A percentile compares a stretch with the other conserved stretches of the same genome.
phyloP scores from a whole-genome alignment of 441 rosid genomes.

The Erodium trifolium region DNA sequence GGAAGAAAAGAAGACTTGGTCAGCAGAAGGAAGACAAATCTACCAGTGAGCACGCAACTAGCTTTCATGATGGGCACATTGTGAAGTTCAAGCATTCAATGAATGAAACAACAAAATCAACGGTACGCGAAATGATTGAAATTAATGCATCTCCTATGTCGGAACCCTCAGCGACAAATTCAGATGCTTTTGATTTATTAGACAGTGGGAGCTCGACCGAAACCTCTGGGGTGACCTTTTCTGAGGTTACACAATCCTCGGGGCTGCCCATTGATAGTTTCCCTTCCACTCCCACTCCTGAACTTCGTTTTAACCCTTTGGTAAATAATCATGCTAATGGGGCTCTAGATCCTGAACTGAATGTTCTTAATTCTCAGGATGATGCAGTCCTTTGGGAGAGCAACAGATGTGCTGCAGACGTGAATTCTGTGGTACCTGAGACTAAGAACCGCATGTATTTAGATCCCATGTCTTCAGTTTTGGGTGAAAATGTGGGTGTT shows the following conservation, averaged over 20 bases:
- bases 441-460: conserved; percentile 29
- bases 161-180: conserved; percentile 24
- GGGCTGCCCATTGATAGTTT: conserved; percentile 25
- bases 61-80: conserved; percentile 36
- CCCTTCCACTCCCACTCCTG: conserved; percentile 25
- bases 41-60: conserved; percentile 17
- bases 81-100: conserved; percentile 47
- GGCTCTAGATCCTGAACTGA: conserved; percentile 9
- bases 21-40: conserved; percentile 34
- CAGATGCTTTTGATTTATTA: conserved; percentile 26
- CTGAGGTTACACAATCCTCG: conserved; percentile 42
- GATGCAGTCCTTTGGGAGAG: conserved; percentile 23
- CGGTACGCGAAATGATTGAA: conserved; percentile 39
- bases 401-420: conserved; percentile 25
- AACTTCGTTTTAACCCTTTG: conserved; percentile 18
- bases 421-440: conserved; percentile 28
- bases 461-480: conserved; percentile 28
- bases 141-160: conserved; percentile 29
- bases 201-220: conserved; percentile 34
- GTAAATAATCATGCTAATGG: conserved; percentile 14
- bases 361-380: conserved; percentile 23
- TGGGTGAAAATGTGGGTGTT: conserved; percentile 24
- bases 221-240: conserved; percentile 35
- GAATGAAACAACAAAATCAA: conserved; percentile 43
- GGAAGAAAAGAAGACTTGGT: conserved; percentile 48